Percentiles rank a stretch among this genome's conserved stretches.
These are phyloP conservation scores for Pleurotus pulmonarius DNA, from an alignment of 768 basidiomycete species.

Conservation along the genomic window DNA sequence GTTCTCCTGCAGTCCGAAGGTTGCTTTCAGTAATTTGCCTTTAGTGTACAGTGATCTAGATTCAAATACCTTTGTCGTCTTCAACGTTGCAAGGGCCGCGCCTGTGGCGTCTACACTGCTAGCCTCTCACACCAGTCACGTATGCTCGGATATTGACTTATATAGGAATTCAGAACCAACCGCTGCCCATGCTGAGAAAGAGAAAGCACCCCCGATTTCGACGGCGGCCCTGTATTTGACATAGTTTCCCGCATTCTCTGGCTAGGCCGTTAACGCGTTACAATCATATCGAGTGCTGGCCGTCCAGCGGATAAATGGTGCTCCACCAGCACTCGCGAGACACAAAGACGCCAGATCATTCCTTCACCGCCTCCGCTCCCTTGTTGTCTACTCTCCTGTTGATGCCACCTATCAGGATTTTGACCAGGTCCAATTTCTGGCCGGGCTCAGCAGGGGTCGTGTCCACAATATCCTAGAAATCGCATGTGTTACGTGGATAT, in stretches of 20 bases:
- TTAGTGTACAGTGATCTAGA: not conserved
- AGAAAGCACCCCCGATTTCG: not conserved
- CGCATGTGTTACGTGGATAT: not conserved
- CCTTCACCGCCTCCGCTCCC: conserved; percentile 8
- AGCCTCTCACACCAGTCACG: not conserved
- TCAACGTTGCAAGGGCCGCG: conserved; percentile 6
- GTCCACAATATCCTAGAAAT: conserved; percentile 59
- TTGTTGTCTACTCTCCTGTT: conserved; percentile 33
- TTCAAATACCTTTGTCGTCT: conserved; percentile 2
- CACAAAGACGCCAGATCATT: not conserved
- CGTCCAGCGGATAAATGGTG: no score
- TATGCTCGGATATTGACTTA: conserved; percentile 2
- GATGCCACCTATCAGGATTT: conserved; percentile 61
- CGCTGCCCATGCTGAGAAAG: not conserved
- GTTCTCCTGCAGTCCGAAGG: not conserved
- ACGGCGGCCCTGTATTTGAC: no score
- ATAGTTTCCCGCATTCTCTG: no score
- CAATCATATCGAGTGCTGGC: no score
- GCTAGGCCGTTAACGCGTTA: no score
- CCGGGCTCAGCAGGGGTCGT: conserved; percentile 45
- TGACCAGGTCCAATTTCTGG: conserved; percentile 46
- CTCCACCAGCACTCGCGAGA: no score
- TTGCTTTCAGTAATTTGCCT: not conserved
- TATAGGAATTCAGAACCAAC: not conserved
- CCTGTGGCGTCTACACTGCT: conserved; percentile 1